phyloP scores from a whole-genome alignment of 345 rosid species.

The Acer campestre region DNA sequence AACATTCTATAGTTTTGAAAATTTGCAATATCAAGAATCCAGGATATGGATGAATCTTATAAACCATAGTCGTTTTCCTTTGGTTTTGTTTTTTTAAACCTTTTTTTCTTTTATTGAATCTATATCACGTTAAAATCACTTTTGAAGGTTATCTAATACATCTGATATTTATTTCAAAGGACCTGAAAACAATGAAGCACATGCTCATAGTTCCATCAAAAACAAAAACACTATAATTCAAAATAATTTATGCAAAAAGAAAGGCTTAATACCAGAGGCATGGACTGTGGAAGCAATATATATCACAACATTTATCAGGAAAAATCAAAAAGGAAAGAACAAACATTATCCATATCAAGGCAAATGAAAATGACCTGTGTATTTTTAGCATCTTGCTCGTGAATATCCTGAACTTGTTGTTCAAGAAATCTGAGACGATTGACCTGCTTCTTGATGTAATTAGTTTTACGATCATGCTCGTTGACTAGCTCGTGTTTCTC shows the following conservation, averaged over 20 bases:
- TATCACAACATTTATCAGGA: neutral
- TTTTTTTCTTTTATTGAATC: neutral
- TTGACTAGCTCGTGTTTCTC: constrained; percentile 59
- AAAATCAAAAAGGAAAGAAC: neutral
- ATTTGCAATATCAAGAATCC: neutral
- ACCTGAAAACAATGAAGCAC: neutral
- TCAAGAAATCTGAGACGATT: constrained; percentile 55
- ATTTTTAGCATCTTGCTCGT: constrained; percentile 64
- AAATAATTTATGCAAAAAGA: neutral
- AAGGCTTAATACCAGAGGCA: neutral
- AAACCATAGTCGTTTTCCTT: neutral
- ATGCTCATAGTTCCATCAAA: neutral
- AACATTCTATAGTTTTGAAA: neutral
- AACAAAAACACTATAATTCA: neutral
- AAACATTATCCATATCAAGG: neutral
- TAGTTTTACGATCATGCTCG: constrained; percentile 46
- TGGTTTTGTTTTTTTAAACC: neutral
- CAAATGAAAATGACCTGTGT: constrained; percentile 65
- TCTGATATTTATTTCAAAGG: neutral
- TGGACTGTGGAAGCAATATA: neutral
- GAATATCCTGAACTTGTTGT: constrained; percentile 67
- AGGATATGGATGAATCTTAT: neutral
- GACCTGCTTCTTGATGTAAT: constrained; percentile 42
- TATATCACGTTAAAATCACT: neutral
- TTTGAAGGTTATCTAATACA: neutral